These are phyloP conservation scores for Ambrosiella xylebori DNA, from an alignment of 2,329 filamentous ascomycete species.

Conservation along the genomic window DNA sequence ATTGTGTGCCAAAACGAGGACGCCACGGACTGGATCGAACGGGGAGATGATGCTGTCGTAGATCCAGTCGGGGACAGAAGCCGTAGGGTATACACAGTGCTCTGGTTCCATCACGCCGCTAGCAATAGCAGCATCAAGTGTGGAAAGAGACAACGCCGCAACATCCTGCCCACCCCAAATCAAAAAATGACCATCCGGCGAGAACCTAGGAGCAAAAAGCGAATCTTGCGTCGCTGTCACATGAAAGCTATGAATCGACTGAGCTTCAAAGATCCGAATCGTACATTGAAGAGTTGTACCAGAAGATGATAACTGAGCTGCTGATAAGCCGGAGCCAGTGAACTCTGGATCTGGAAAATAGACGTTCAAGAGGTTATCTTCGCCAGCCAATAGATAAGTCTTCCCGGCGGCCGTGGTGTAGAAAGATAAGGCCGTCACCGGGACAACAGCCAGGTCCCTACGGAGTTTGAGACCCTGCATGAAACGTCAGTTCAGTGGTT, in stretches of 20 bases:
- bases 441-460: constrained; percentile 21
- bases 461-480: constrained; percentile 1
- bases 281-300: constrained; percentile 23
- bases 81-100: not conserved
- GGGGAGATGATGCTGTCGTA: constrained; percentile 45
- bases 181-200: constrained; percentile 25
- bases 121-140: constrained; percentile 17
- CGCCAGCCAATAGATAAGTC: constrained; percentile 36
- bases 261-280: constrained; percentile 42
- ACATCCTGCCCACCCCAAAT: constrained; percentile 55
- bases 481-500: not conserved
- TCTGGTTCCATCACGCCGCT: not conserved
- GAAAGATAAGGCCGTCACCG: constrained; percentile 44
- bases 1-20: constrained; percentile 75
- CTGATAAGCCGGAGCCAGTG: not conserved
- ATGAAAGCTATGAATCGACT: constrained; percentile 59
- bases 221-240: constrained; percentile 17
- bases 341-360: constrained; percentile 21
- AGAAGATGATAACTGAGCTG: not conserved
- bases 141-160: constrained; percentile 17
- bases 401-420: constrained; percentile 20
- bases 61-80: constrained; percentile 54
- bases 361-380: constrained; percentile 40
- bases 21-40: constrained; percentile 26
- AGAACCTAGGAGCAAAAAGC: not conserved